phyloP scores from a whole-genome alignment of 2,329 filamentous ascomycete species.

The Neonectria punicea region DNA sequence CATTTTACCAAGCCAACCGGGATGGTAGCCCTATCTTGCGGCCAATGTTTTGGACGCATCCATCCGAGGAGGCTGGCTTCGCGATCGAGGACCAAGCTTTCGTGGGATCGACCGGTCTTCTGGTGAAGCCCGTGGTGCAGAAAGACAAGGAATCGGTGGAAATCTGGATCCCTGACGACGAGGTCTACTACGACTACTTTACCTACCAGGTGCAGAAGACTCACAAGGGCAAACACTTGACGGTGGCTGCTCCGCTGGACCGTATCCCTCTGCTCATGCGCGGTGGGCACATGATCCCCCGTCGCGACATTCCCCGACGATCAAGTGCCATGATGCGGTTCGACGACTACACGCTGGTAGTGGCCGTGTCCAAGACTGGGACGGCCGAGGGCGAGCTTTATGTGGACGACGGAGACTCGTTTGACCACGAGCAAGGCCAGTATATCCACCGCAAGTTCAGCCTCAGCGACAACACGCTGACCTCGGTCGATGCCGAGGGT shows the following conservation, averaged over 20 bases:
- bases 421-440: conserved; percentile 85
- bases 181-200: conserved; percentile 96
- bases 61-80: conserved; percentile 86
- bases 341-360: conserved; percentile 93
- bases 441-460: conserved; percentile 88
- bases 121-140: conserved; percentile 90
- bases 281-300: conserved; percentile 90
- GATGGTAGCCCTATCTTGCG: conserved; percentile 88
- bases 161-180: conserved; percentile 88
- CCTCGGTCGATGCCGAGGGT: conserved; percentile 73
- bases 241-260: conserved; percentile 81
- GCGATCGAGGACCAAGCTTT: conserved; percentile 93
- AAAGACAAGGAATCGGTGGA: conserved; percentile 78
- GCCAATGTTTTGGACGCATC: conserved; percentile 94
- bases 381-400: conserved; percentile 84
- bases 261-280: conserved; percentile 92
- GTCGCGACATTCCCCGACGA: conserved; percentile 87
- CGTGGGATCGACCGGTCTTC: conserved; percentile 84
- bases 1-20: conserved; percentile 88
- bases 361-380: conserved; percentile 70
- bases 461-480: conserved; percentile 70
- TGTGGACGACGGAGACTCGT: conserved; percentile 92
- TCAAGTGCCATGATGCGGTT: conserved; percentile 90
- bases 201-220: conserved; percentile 80
- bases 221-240: conserved; percentile 75